Conservation (phyloP, 2,329 filamentous ascomycete genomes). For the Fusarium avenaceum region DNA sequence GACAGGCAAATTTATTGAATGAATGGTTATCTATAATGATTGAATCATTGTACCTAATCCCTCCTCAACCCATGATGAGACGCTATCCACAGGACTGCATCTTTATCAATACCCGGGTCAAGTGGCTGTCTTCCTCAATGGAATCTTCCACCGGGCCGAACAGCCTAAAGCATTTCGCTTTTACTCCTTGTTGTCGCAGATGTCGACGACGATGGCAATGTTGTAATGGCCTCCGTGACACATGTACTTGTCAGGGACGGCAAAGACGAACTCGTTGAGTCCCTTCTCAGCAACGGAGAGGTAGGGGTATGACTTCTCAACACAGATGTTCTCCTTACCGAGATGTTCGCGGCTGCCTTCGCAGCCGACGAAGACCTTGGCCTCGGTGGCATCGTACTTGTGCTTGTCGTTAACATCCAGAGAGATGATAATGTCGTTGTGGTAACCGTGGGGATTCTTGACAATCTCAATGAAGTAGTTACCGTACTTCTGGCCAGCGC, state of each 20-base stretch:
- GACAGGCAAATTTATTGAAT: constrained; percentile 37
- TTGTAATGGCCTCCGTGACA: constrained; percentile 43
- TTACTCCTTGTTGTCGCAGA: constrained; percentile 39
- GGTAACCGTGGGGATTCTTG: constrained; percentile 12
- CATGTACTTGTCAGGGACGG: constrained; percentile 23
- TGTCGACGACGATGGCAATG: constrained; percentile 45
- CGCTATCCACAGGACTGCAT: constrained; percentile 1
- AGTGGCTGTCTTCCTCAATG: constrained; percentile 7
- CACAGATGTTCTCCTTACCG: neutral
- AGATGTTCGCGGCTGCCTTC: neutral
- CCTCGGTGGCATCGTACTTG: constrained; percentile 16
- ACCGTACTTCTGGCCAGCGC: constrained; percentile 22
- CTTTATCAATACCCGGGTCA: constrained; percentile 4
- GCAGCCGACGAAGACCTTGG: constrained; percentile 5
- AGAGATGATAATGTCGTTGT: constrained; percentile 30
- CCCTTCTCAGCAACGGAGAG: constrained; percentile 15
- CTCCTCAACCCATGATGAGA: constrained; percentile 12
- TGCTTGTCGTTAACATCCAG: constrained; percentile 39
- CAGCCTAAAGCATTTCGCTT: neutral
- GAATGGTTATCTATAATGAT: constrained; percentile 42
- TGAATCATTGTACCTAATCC: constrained; percentile 33
- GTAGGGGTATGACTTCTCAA: constrained; percentile 18
- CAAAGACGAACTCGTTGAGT: constrained; percentile 17
- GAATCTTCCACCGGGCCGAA: neutral
- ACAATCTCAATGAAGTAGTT: constrained; percentile 37